Conservation (phyloP, 352 stramenopile species). For the Phytophthora fragariaefolia region DNA sequence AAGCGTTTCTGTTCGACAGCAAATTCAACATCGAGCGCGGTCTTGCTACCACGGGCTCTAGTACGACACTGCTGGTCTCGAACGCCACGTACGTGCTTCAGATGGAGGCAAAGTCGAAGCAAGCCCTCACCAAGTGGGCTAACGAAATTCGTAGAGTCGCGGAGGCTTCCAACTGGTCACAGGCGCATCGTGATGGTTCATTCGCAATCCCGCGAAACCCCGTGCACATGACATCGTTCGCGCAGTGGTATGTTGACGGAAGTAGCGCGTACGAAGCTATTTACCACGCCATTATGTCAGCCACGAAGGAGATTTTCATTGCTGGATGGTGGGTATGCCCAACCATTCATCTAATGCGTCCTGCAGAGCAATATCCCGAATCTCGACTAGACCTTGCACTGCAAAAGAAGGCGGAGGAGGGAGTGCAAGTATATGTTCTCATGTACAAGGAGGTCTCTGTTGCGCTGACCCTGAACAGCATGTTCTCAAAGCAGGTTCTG, state of each 20-base stretch:
- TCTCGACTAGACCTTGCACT: slow-evolving; percentile 74
- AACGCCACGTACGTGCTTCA: slow-evolving; percentile 89
- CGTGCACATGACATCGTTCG: slow-evolving; percentile 64
- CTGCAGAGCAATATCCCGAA: slow-evolving; percentile 58
- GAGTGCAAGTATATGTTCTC: slow-evolving; percentile 91
- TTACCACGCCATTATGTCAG: slow-evolving; percentile 62
- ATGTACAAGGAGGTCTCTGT: slow-evolving; percentile 93
- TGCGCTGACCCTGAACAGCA: slow-evolving; percentile 86
- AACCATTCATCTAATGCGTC: slow-evolving; percentile 82
- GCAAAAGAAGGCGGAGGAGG: slow-evolving; percentile 75
- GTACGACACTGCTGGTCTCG: slow-evolving; percentile 77
- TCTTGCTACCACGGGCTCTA: slow-evolving; percentile 80
- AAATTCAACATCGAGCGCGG: slow-evolving; percentile 86
- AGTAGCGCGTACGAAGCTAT: slow-evolving; percentile 79
- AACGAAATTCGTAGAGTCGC: slow-evolving; percentile 81
- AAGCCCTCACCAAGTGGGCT: slow-evolving; percentile 82
- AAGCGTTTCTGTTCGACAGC: slow-evolving; percentile 83
- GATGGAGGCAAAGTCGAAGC: slow-evolving; percentile 82
- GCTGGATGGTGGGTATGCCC: slow-evolving; percentile 91
- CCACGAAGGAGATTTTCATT: slow-evolving; percentile 91
- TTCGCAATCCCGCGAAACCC: slow-evolving; percentile 80
- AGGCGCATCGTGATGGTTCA: slow-evolving; percentile 80
- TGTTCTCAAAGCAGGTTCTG: slow-evolving; percentile 80
- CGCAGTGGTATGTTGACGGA: slow-evolving; percentile 88
- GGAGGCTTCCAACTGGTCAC: slow-evolving; percentile 77